phyloP scores from a whole-genome alignment of 768 basidiomycete genomes.

The Mycena polygramma region DNA sequence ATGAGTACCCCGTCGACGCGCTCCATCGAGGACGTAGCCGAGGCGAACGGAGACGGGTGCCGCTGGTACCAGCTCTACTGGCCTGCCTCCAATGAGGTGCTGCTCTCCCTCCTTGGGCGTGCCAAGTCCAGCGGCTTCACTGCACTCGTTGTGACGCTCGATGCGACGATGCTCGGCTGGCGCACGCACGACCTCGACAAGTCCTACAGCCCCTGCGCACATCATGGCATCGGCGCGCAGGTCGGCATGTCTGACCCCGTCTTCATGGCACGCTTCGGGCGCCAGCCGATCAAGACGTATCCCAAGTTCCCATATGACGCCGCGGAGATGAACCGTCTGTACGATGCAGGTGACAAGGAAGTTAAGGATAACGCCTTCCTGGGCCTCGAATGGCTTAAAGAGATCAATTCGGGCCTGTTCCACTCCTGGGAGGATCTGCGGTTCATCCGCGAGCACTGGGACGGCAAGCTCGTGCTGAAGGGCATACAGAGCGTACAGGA shows the following conservation, averaged over 20 bases:
- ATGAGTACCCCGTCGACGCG: constrained; percentile 81
- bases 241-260: constrained; percentile 81
- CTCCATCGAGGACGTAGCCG: constrained; percentile 81
- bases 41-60: constrained; percentile 74
- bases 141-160: constrained; percentile 81
- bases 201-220: constrained; percentile 68
- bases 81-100: constrained; percentile 72
- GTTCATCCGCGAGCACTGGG: constrained; percentile 80
- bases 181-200: constrained; percentile 76
- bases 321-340: constrained; percentile 51
- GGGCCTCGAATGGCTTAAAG: constrained; percentile 59
- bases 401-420: constrained; percentile 72
- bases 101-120: constrained; percentile 73
- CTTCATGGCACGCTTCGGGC: constrained; percentile 73
- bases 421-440: constrained; percentile 79
- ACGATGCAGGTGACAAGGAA: constrained; percentile 64
- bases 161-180: constrained; percentile 78
- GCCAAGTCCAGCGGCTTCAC: constrained; percentile 76
- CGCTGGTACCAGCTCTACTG: constrained; percentile 90
- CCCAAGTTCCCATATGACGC: constrained; percentile 57
- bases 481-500: constrained; percentile 67
- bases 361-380: constrained; percentile 21
- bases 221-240: constrained; percentile 74
- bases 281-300: constrained; percentile 57
- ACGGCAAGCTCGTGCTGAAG: constrained; percentile 81